These are phyloP conservation scores for Aspergillus tubingensis DNA, from an alignment of 2,329 filamentous ascomycete genomes.

Conservation along the genomic window DNA sequence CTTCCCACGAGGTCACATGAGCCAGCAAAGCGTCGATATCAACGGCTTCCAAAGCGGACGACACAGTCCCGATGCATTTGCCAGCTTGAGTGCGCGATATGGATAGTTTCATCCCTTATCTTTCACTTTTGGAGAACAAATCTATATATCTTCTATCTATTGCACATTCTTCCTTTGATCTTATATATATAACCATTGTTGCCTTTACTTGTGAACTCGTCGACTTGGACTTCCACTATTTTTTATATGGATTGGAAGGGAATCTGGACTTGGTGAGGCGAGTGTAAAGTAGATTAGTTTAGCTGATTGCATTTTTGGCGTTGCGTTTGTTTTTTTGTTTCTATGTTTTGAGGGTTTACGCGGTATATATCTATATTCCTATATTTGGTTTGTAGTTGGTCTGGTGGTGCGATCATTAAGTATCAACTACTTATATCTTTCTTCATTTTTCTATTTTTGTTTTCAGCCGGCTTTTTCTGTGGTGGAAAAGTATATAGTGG, in stretches of 20 bases:
- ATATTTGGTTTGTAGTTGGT: too few relatives aligned
- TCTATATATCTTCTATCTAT: neutral
- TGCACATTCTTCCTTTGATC: neutral
- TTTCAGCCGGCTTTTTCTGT: neutral
- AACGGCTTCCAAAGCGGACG: conserved; percentile 49
- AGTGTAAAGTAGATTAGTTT: too few relatives aligned
- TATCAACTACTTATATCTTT: too few relatives aligned
- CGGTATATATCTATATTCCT: too few relatives aligned
- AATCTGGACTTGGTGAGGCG: too few relatives aligned
- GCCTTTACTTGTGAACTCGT: neutral
- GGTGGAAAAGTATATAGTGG: neutral
- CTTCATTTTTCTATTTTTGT: too few relatives aligned
- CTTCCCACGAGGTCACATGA: conserved; percentile 42
- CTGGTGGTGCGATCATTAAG: too few relatives aligned
- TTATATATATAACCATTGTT: neutral
- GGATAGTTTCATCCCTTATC: conserved; percentile 25
- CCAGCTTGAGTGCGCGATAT: conserved; percentile 51
- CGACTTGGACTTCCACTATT: too few relatives aligned
- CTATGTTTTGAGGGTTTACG: too few relatives aligned
- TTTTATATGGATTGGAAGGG: too few relatives aligned
- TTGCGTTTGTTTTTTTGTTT: too few relatives aligned
- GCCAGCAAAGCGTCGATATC: conserved; percentile 52
- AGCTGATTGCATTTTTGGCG: too few relatives aligned
- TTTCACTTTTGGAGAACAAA: neutral
- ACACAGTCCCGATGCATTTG: conserved; percentile 55